Base-by-base conservation (phyloP, 176 grass and related monocot species). In the Oryza officinalis region DNA sequence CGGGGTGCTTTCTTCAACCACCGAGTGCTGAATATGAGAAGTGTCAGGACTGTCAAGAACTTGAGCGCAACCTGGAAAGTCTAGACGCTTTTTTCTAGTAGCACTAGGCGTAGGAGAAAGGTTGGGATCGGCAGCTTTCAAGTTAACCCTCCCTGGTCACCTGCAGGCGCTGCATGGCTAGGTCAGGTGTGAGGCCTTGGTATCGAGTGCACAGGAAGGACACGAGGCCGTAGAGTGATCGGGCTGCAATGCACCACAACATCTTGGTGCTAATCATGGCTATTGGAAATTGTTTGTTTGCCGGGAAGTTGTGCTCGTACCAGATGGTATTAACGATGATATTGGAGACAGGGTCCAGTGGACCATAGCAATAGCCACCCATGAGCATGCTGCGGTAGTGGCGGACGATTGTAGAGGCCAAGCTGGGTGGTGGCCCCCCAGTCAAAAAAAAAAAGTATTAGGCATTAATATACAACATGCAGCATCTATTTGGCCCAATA, bases 161-260 rank as follows among this genome's bases (percentile, higher is more conserved):
- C 11, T 33, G 43, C 10, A 68, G 64, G 6, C 64, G 45, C 27
- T 54, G 46, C 46, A 74, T 18, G 27, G 45, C 46, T 52, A 31
- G 27, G 45, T 74, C 72, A 52, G 72, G 27, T 5, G 72, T 74
- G 72, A 50, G 72, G 27, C 14, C 27, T 0, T 3, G 45, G 46
- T 74, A 74, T 14, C 72, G 72, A 4, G 72, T 74, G 72, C 72
- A 74, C 14, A 52, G 45, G 72, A 74, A 74, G 72, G 72, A 74
- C 4, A 74, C 8, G 45, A 74, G 72, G 46, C 45, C 72, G 8
- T 74, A 74, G 46, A 74, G 13, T 0, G 46, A 74, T 30, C 27
- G 72, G 2, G 72, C 72, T 15, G 15, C 27, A 28, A 54, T 31
- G 3, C 72, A 45, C 72, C 25, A 31, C 15, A 74, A 8, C 7